These are phyloP conservation scores for Aspergillus haitiensis DNA, from an alignment of 495 filamentous ascomycete species.

Conservation along the genomic window DNA sequence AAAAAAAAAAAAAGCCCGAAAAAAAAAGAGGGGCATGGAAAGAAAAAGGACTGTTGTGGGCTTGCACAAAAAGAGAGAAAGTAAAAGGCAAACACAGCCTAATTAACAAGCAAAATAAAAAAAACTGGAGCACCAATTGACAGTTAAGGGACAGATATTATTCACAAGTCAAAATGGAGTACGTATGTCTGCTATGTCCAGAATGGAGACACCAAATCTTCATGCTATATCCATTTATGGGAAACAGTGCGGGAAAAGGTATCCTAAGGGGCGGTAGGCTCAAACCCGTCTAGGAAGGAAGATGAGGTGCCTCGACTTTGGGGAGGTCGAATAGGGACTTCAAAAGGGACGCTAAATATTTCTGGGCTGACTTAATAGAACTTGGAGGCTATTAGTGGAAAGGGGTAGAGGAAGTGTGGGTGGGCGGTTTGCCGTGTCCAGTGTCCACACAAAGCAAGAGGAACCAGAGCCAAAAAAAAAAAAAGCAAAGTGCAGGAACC, in stretches of 20 bases:
- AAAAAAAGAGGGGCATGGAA: conserved; percentile 8
- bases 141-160: conserved; percentile 11
- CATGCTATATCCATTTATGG: conserved; percentile 19
- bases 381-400: conserved; percentile 8
- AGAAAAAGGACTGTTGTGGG: conserved; percentile 9
- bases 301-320: conserved; percentile 2
- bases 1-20: background rate
- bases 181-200: conserved; percentile 1
- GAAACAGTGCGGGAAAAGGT: conserved; percentile 21
- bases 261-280: conserved; percentile 15
- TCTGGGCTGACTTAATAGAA: conserved; percentile 9
- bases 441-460: conserved; percentile 24
- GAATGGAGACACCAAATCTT: background rate
- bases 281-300: conserved; percentile 5
- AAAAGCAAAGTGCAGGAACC: conserved; percentile 22
- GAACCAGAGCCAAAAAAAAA: conserved; percentile 23
- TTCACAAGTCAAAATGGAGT: conserved; percentile 8
- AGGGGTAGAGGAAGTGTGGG: conserved; percentile 14
- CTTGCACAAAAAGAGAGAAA: conserved; percentile 16
- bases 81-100: conserved; percentile 14
- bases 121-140: conserved; percentile 2
- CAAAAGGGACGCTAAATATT: background rate
- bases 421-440: conserved; percentile 21
- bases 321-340: conserved; percentile 5
- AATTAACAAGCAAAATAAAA: background rate